Base-by-base conservation (phyloP, 768 basidiomycete genomes). In the Serendipita sp. region DNA sequence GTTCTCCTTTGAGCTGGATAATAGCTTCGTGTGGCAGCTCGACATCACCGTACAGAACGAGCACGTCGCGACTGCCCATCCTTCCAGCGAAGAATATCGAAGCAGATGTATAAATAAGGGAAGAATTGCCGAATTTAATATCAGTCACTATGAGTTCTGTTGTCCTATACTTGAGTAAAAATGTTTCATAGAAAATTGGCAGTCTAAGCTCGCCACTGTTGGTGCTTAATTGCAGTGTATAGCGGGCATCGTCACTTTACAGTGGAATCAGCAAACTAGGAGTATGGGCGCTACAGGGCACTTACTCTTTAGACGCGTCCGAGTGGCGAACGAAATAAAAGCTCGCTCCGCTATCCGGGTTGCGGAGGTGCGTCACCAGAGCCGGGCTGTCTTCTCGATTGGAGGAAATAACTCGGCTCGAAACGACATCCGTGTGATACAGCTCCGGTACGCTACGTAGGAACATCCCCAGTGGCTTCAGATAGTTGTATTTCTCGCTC, bases 401-500 rank as follows among this genome's bases (percentile, higher is more conserved):
- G 30, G 79, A 77, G 11, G 72, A 73, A 44, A 82, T 83, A 11
- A 76, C 80, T 28, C 77, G 80, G 28, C 82, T 78, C 68, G 88
- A 80, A 2, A 83, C 85, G 23, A 89, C 81, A 67, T 89, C 80
- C 0, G 89, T 92, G 75, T 90, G 87, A 73, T 83, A 82, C 71
- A 91, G 88, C 54, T 86, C 85, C 0, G 82, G 84, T 0, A 87
- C 85, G 67, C 85, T 87, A 32, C 90, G 83, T 18, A 91, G 73
- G 78, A 92, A 92, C 16, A 90, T 72, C 16, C 81, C 85, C 70
- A 91, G 83, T 18, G 83, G 79, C 72, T 91, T 92, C 60, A 92
- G 76, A 69, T 92, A 90, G 65, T 83, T 78, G 72, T 79, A 88
- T 72, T 92, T 92, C 3, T 78, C 72, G 0, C 82, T 82, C 46